These are phyloP conservation scores for Tausonia pullulans DNA, from an alignment of 1,284 basidiomycete genomes.

Conservation along the genomic window DNA sequence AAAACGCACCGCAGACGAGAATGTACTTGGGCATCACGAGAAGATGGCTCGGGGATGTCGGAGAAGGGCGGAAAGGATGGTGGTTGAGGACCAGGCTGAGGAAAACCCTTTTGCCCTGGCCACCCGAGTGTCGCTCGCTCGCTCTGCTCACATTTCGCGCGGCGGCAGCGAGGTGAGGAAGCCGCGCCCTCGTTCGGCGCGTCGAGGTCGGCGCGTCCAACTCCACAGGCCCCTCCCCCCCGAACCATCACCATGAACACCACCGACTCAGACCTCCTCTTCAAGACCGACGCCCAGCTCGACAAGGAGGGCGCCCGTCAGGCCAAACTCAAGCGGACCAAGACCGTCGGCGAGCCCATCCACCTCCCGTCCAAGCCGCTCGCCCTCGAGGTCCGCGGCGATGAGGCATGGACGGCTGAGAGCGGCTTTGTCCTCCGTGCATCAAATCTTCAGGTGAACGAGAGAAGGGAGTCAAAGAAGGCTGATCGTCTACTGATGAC, in stretches of 20 bases:
- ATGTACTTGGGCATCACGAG: slow-evolving; percentile 60
- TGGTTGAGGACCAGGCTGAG: background rate
- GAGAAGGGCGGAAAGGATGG: background rate
- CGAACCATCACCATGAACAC: slow-evolving; percentile 33
- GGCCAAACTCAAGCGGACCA: slow-evolving; percentile 58
- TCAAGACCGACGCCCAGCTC: slow-evolving; percentile 64
- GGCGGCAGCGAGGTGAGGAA: no score
- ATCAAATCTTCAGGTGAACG: background rate
- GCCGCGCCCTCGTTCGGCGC: no score
- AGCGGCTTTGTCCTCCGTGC: slow-evolving; percentile 57
- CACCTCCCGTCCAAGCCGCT: slow-evolving; percentile 62
- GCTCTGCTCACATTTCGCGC: no score
- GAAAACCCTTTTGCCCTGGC: no score
- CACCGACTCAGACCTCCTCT: slow-evolving; percentile 37
- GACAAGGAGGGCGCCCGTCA: slow-evolving; percentile 51
- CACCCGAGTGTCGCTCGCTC: no score
- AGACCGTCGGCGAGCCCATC: slow-evolving; percentile 63
- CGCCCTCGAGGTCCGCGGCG: slow-evolving; percentile 51
- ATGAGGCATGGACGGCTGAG: slow-evolving; percentile 71
- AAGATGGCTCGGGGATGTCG: background rate
- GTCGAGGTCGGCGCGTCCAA: background rate
- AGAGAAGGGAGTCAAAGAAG: background rate
- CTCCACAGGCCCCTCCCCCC: background rate
- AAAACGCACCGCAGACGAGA: slow-evolving; percentile 41
- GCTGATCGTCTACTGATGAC: background rate